A percentile compares a stretch with the other conserved stretches of the same genome.
Conservation (phyloP, 108 stramenopile genomes). For the Stephanodiscus minutulus region DNA sequence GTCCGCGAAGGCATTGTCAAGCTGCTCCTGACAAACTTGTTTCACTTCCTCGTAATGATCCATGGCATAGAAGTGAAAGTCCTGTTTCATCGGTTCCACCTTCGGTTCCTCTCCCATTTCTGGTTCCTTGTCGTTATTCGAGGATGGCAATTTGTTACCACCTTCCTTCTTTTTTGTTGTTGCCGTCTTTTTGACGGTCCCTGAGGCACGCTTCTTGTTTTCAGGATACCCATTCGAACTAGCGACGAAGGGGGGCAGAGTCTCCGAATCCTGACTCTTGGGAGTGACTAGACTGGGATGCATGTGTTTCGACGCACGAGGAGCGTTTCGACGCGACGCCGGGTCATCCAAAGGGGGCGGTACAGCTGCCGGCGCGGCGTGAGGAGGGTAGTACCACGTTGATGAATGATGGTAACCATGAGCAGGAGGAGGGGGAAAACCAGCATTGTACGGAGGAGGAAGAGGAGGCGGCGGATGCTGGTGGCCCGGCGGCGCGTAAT, state of each 20-base stretch:
- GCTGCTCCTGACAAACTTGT: constrained; percentile 53
- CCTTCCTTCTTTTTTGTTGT: constrained; percentile 22
- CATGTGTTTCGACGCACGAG: not conserved
- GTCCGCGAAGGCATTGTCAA: constrained; percentile 32
- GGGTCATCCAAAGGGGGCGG: constrained; percentile 5
- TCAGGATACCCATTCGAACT: not conserved
- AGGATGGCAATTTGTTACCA: constrained; percentile 13
- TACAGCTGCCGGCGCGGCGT: not conserved
- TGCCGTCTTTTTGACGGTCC: constrained; percentile 10
- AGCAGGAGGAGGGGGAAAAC: not conserved
- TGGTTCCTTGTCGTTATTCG: constrained; percentile 21
- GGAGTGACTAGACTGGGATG: constrained; percentile 31
- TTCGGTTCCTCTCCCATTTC: constrained; percentile 36
- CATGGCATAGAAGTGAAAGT: constrained; percentile 82
- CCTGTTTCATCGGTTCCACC: constrained; percentile 83
- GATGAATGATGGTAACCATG: constrained; percentile 5
- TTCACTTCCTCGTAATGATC: constrained; percentile 49
- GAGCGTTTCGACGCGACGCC: constrained; percentile 5
- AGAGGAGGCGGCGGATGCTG: constrained; percentile 15
- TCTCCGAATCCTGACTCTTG: constrained; percentile 38
- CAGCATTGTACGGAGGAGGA: constrained; percentile 15
- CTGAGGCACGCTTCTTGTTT: constrained; percentile 17
- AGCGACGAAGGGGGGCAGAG: not conserved
- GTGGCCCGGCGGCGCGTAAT: not conserved
- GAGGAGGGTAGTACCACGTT: constrained; percentile 17